Conservation (phyloP, 345 rosid species). For the Populus euphratica region DNA sequence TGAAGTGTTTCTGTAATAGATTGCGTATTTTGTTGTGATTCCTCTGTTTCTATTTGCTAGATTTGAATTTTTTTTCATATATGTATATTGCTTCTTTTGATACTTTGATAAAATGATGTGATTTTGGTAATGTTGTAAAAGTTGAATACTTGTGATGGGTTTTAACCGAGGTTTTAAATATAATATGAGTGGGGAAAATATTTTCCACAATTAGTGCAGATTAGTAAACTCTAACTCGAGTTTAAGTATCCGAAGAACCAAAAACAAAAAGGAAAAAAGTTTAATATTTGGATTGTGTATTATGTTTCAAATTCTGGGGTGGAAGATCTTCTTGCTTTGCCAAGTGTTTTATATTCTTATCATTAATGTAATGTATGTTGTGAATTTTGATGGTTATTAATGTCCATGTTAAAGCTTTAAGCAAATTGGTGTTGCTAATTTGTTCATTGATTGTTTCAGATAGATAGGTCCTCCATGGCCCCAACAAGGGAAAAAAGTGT, state of each 20-base stretch:
- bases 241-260: not conserved
- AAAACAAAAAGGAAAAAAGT: not conserved
- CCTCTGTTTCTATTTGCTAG: not conserved
- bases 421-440: not conserved
- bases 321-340: not conserved
- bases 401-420: too few relatives aligned
- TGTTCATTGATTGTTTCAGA: constrained; percentile 20
- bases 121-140: not conserved
- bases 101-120: not conserved
- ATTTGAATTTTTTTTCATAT: not conserved
- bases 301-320: not conserved
- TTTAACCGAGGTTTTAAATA: not conserved
- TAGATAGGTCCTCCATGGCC: constrained; percentile 48
- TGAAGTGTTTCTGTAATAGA: not conserved
- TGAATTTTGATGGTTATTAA: not conserved
- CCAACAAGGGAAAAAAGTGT: constrained; percentile 76
- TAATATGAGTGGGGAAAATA: not conserved
- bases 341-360: not conserved
- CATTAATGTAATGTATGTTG: not conserved
- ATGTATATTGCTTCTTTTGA: not conserved
- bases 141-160: not conserved
- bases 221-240: not conserved
- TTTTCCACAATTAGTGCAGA: not conserved
- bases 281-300: not conserved
- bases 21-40: not conserved